Evolutionary conservation across 23 red algal species (phyloP).

Genomic region (Pyropia haitanensis): DNA sequence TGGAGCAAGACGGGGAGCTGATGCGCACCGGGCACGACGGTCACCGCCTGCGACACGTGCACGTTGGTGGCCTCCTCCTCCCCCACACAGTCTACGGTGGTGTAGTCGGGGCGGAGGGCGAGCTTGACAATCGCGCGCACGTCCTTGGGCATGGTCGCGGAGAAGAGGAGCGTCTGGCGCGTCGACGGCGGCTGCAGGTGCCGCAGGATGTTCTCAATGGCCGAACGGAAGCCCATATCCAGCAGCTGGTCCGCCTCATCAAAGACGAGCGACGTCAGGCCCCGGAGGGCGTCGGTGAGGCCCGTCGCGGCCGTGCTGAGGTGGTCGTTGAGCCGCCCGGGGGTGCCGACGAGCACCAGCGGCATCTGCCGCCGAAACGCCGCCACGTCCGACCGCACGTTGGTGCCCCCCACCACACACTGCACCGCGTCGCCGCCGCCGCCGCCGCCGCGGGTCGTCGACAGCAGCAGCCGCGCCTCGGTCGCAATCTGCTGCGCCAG

Average conservation of each 20-base stretch:
- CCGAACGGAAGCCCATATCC: constrained; percentile 50
- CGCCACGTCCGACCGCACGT: constrained; percentile 24
- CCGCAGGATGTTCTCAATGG: constrained; percentile 48
- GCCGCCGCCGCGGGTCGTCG: constrained; percentile 18
- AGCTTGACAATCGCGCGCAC: constrained; percentile 21
- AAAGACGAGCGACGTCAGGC: constrained; percentile 45
- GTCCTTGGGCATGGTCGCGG: constrained; percentile 29
- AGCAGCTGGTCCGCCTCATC: constrained; percentile 85
- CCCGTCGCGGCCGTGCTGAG: constrained; percentile 21
- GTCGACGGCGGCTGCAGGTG: constrained; percentile 5
- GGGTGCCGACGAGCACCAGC: constrained; percentile 69
- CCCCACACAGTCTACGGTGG: constrained; percentile 20
- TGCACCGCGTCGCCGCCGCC: constrained; percentile 15
- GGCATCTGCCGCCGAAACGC: constrained; percentile 16
- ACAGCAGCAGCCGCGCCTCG: constrained; percentile 27
- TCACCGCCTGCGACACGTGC: constrained; percentile 14
- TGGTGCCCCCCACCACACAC: constrained; percentile 42
- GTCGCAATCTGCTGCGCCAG: constrained; percentile 45
- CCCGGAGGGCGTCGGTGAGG: constrained; percentile 25
- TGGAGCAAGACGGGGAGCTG: constrained; percentile 24
- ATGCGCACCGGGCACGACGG: constrained; percentile 8
- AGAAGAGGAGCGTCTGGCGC: constrained; percentile 45
- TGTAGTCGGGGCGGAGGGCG: constrained; percentile 17
- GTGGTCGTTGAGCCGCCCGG: constrained; percentile 59
- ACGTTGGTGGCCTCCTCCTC: constrained; percentile 28